A percentile compares a stretch with the other conserved stretches of the same genome.
Evolutionary conservation across 2,329 filamentous ascomycete species (phyloP).

Genomic region (Fusarium sp.): DNA sequence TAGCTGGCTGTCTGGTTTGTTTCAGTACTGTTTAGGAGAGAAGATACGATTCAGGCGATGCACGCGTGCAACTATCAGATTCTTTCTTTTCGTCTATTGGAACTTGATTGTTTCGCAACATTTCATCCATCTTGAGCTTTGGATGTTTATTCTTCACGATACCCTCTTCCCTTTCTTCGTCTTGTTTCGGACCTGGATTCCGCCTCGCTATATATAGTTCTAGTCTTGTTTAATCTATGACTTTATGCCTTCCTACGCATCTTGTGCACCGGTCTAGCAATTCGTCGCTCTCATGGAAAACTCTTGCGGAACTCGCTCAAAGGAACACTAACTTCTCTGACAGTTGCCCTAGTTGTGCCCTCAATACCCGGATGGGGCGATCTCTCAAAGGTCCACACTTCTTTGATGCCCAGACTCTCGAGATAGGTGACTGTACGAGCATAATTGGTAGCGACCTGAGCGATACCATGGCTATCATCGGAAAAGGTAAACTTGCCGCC

Average conservation of each 20-base stretch:
- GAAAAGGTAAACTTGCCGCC: constrained; percentile 90
- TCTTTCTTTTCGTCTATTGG: constrained; percentile 23
- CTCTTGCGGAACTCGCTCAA: constrained; percentile 58
- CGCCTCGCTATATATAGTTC: constrained; percentile 32
- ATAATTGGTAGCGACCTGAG: constrained; percentile 92
- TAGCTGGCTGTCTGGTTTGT: constrained; percentile 25
- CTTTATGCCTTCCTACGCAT: constrained; percentile 21
- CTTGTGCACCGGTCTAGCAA: constrained; percentile 1
- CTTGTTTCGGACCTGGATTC: constrained; percentile 4
- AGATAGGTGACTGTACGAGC: constrained; percentile 78
- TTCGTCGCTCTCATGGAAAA: constrained; percentile 37
- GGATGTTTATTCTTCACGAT: constrained; percentile 45
- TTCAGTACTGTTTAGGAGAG: constrained; percentile 13
- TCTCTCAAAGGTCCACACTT: constrained; percentile 72
- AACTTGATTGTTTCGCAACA: constrained; percentile 15
- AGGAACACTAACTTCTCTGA: constrained; percentile 63
- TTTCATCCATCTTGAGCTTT: constrained; percentile 16
- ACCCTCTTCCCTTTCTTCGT: constrained; percentile 36
- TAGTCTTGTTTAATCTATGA: constrained; percentile 43
- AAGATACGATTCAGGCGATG: constrained; percentile 21
- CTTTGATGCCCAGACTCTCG: constrained; percentile 73
- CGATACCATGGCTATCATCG: constrained; percentile 93
- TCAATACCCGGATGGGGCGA: constrained; percentile 50
- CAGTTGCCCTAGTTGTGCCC: constrained; percentile 52
- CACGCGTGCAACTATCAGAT: constrained; percentile 24